Percentiles rank a stretch among this genome's conserved stretches.
Conservation (phyloP, 768 basidiomycete genomes). For the Bullera alba region DNA sequence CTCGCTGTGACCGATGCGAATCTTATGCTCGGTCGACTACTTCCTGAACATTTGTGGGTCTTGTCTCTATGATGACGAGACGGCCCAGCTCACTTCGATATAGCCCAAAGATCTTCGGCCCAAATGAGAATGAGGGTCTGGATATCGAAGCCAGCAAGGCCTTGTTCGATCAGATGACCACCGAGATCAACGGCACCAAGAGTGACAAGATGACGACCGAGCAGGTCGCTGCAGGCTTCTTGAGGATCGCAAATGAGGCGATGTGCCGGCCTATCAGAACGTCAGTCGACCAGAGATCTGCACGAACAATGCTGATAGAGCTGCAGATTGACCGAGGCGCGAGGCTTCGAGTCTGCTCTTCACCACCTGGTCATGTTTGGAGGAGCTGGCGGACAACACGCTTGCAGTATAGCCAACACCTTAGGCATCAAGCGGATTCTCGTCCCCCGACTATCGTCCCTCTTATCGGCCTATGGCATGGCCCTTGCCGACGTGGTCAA, state of each 20-base stretch:
- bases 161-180: conserved; percentile 62
- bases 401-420: conserved; percentile 33
- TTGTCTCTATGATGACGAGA: not conserved
- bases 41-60: conserved; percentile 59
- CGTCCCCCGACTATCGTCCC: conserved; percentile 29
- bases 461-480: conserved; percentile 39
- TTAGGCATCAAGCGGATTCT: conserved; percentile 24
- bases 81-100: not conserved
- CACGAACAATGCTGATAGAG: not conserved
- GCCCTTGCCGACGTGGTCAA: conserved; percentile 47
- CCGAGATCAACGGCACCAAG: conserved; percentile 63
- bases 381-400: conserved; percentile 46
- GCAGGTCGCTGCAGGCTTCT: conserved; percentile 86
- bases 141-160: conserved; percentile 63
- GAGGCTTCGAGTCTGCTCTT: conserved; percentile 72
- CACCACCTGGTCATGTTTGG: conserved; percentile 52
- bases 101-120: conserved; percentile 82
- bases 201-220: conserved; percentile 58
- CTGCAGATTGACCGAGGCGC: conserved; percentile 66
- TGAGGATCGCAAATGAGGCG: conserved; percentile 93
- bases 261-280: conserved; percentile 91
- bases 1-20: conserved; percentile 48
- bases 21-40: conserved; percentile 38
- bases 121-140: conserved; percentile 74
- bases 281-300: not conserved